Conservation (phyloP, 2,329 filamentous ascomycete species). For the Paecilomyces dactylethromorphus region DNA sequence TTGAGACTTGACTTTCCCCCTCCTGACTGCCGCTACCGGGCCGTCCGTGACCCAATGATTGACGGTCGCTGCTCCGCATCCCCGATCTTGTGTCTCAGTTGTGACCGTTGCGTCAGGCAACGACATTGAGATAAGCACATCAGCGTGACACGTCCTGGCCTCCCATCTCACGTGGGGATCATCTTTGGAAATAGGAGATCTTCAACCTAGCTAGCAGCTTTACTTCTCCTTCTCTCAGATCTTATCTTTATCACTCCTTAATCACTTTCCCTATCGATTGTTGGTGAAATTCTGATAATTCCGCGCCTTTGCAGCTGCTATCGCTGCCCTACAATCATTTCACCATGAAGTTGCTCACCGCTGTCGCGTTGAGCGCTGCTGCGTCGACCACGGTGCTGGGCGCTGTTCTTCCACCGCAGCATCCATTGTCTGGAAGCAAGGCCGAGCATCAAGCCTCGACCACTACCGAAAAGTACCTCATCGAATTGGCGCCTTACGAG, state of each 20-base stretch:
- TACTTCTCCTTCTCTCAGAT: neutral
- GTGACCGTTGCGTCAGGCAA: neutral
- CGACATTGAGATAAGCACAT: neutral
- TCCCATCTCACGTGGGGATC: neutral
- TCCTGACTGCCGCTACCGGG: neutral
- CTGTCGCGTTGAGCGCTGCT: conserved; percentile 29
- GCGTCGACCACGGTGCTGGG: conserved; percentile 24
- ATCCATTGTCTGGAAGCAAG: conserved; percentile 13
- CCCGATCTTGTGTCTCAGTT: neutral
- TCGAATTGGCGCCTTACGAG: conserved; percentile 79
- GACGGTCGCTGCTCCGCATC: neutral
- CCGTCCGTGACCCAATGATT: neutral
- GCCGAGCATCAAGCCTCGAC: conserved; percentile 15
- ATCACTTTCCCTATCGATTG: neutral
- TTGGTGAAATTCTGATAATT: neutral
- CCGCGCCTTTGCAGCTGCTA: neutral
- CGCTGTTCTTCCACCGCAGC: conserved; percentile 24
- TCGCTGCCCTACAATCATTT: neutral
- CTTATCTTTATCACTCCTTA: neutral
- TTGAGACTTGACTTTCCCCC: neutral
- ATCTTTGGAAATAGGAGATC: neutral
- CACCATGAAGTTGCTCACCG: conserved; percentile 33
- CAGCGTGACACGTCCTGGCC: neutral
- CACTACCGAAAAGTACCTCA: conserved; percentile 56
- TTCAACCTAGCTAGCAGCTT: neutral